A percentile compares a stretch with the other conserved stretches of the same genome.
Conservation (phyloP, 2,329 filamentous ascomycete genomes). For the Colletotrichum tamarilloi region DNA sequence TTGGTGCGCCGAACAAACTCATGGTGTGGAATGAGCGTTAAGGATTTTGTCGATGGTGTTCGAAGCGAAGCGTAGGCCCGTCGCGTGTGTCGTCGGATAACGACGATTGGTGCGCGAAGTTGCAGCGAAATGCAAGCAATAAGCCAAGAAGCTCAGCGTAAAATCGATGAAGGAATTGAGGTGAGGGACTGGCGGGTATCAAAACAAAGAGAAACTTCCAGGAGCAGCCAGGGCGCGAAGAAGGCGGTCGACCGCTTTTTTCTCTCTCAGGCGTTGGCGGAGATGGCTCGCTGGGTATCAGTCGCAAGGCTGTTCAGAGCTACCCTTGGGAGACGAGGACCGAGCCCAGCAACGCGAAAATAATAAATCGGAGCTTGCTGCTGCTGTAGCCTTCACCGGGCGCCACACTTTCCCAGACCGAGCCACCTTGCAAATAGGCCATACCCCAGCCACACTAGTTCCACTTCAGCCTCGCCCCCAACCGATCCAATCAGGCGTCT, state of each 20-base stretch:
- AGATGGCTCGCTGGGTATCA: conserved; percentile 6
- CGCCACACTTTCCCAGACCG: conserved; percentile 32
- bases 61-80: neutral
- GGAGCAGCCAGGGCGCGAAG: neutral
- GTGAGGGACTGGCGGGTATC: conserved; percentile 18
- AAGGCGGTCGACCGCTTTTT: neutral
- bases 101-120: conserved; percentile 12
- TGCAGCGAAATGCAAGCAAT: conserved; percentile 21
- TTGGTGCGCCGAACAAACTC: conserved; percentile 53
- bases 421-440: neutral
- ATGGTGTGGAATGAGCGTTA: conserved; percentile 43
- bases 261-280: neutral
- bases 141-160: conserved; percentile 18
- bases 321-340: conserved; percentile 3
- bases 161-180: neutral
- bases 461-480: conserved; percentile 45
- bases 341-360: conserved; percentile 35
- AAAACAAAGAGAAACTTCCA: neutral
- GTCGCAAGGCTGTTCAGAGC: conserved; percentile 18
- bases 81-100: neutral
- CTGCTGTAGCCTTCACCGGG: conserved; percentile 33
- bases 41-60: neutral
- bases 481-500: conserved; percentile 48
- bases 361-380: conserved; percentile 36
- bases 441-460: neutral